Conservation (phyloP, 805 yeast species). For the Candida ipomoeae region DNA sequence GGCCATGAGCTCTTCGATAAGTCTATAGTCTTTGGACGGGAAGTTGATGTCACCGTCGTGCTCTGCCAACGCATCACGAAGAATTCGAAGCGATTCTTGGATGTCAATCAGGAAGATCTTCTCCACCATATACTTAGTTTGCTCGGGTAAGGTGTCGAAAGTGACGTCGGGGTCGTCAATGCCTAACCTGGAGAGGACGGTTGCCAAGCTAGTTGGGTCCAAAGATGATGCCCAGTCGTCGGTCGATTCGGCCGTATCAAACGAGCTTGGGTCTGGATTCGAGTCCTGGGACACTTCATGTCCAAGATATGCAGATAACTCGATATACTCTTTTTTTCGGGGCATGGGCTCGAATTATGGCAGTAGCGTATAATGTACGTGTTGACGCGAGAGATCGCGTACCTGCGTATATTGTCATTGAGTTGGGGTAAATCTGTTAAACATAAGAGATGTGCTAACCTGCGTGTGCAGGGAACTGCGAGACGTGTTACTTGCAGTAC, state of each 20-base stretch:
- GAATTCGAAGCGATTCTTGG: slow-evolving; percentile 27
- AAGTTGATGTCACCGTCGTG: slow-evolving; percentile 34
- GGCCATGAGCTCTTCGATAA: slow-evolving; percentile 23
- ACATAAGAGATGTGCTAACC: too few species aligned
- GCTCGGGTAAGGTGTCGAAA: slow-evolving; percentile 7
- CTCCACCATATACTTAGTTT: slow-evolving; percentile 23
- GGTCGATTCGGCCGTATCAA: background rate
- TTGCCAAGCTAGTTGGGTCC: slow-evolving; percentile 4
- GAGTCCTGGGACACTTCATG: background rate
- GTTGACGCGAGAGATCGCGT: background rate
- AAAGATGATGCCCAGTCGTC: background rate
- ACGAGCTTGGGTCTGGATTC: background rate
- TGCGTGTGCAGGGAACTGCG: too few species aligned
- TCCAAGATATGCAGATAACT: slow-evolving; percentile 8
- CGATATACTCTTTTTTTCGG: slow-evolving; percentile 10
- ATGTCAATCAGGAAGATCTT: slow-evolving; percentile 23
- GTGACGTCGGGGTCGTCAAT: slow-evolving; percentile 1
- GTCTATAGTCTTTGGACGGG: slow-evolving; percentile 25
- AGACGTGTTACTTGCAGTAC: too few species aligned
- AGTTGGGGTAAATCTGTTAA: background rate
- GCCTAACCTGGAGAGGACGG: slow-evolving; percentile 13
- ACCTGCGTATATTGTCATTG: slow-evolving; percentile 2
- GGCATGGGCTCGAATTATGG: slow-evolving; percentile 3
- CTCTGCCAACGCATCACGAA: slow-evolving; percentile 30
- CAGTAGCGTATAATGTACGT: background rate